Evolutionary conservation across 139 green algal species (phyloP).

Genomic region (Dunaliella sp.): DNA sequence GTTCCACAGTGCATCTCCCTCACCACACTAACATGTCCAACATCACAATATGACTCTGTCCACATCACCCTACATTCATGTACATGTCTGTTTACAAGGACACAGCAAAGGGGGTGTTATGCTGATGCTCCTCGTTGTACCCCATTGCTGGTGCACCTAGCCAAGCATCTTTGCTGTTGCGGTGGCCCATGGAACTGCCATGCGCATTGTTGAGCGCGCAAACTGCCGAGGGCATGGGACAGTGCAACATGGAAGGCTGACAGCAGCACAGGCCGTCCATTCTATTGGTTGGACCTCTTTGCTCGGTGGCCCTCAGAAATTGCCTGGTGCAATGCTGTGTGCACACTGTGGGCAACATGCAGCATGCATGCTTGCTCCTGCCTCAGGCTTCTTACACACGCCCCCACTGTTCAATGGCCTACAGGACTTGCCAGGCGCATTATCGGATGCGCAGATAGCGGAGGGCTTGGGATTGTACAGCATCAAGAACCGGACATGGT

Average conservation of each 20-base stretch:
- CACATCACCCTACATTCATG: no score
- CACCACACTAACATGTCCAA: no score
- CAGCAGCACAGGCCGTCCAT: background rate
- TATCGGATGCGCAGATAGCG: constrained; percentile 88
- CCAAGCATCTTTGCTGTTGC: background rate
- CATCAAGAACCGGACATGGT: constrained; percentile 93
- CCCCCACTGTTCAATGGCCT: background rate
- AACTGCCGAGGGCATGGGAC: background rate
- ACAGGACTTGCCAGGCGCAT: constrained; percentile 86
- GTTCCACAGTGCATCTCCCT: no score
- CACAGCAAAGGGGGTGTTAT: background rate
- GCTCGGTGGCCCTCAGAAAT: background rate
- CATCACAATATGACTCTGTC: no score
- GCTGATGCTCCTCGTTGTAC: background rate
- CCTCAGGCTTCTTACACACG: background rate
- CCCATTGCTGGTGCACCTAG: background rate
- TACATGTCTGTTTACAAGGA: no score
- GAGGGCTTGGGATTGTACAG: constrained; percentile 87
- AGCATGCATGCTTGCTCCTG: background rate
- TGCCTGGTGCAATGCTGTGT: background rate
- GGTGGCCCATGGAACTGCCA: background rate
- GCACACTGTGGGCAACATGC: background rate
- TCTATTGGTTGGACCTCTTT: background rate
- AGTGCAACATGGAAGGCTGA: background rate
- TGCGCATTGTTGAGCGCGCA: background rate